Percentiles rank a stretch among this genome's conserved stretches.
These are phyloP conservation scores for Podospora appendiculata DNA, from an alignment of 495 filamentous ascomycete species.

Conservation along the genomic window DNA sequence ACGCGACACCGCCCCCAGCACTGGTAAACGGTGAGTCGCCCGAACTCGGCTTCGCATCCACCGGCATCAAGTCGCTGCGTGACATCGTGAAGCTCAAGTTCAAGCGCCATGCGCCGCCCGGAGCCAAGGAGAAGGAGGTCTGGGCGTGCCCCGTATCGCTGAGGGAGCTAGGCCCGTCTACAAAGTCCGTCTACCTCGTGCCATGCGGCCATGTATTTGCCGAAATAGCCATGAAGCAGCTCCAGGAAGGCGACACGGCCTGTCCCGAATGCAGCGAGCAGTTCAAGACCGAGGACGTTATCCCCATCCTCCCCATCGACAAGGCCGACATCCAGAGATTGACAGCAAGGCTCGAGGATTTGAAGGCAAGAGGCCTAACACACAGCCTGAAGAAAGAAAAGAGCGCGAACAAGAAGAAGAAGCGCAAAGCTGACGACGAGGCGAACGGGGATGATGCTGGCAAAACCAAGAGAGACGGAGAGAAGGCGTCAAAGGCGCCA, in stretches of 20 bases:
- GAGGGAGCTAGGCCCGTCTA: conserved; percentile 72
- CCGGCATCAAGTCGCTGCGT: conserved; percentile 67
- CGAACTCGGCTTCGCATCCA: conserved; percentile 58
- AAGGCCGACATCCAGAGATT: conserved; percentile 64
- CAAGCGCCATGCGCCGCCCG: conserved; percentile 42
- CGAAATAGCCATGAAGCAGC: conserved; percentile 73
- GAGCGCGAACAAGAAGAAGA: conserved; percentile 55
- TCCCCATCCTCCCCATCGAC: conserved; percentile 69
- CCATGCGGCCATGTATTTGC: conserved; percentile 95
- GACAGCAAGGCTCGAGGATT: conserved; percentile 50
- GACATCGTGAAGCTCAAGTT: conserved; percentile 90
- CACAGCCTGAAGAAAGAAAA: conserved; percentile 93
- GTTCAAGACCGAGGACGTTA: conserved; percentile 70
- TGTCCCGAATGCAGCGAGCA: conserved; percentile 64
- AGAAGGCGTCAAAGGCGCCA: background rate
- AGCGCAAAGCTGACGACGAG: conserved; percentile 45
- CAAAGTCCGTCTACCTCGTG: conserved; percentile 81
- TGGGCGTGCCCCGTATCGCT: conserved; percentile 86
- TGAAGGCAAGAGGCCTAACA: conserved; percentile 64
- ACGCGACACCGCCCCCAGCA: background rate
- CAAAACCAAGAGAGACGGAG: conserved; percentile 21
- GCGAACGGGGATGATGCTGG: conserved; percentile 21
- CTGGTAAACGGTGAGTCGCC: conserved; percentile 18
- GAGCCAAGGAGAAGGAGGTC: conserved; percentile 36
- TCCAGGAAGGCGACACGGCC: conserved; percentile 33